A percentile compares a stretch with the other conserved stretches of the same genome.
phyloP scores from a whole-genome alignment of 768 basidiomycete species.

The Leccinum disarticulatum region DNA sequence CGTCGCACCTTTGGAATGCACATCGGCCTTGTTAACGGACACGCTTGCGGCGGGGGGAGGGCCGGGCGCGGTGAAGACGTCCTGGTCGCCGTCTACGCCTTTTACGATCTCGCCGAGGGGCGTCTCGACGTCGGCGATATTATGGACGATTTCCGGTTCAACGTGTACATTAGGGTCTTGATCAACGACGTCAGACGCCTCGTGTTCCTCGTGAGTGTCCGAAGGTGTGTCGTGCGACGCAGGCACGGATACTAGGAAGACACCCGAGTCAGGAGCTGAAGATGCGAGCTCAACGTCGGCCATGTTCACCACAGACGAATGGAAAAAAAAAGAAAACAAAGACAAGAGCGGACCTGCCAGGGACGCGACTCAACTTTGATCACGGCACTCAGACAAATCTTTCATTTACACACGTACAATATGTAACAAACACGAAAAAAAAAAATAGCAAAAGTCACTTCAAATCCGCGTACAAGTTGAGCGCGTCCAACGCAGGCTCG shows the following conservation, averaged over 20 bases:
- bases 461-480: constrained; percentile 63
- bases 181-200: constrained; percentile 37
- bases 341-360: constrained; percentile 2
- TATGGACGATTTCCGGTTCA: constrained; percentile 21
- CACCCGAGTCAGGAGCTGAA: constrained; percentile 20
- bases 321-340: constrained; percentile 12
- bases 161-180: constrained; percentile 24
- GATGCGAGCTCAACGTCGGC: constrained; percentile 33
- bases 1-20: constrained; percentile 28
- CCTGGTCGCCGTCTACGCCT: constrained; percentile 15
- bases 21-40: constrained; percentile 26
- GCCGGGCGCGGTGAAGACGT: constrained; percentile 18
- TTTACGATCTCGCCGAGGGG: constrained; percentile 17
- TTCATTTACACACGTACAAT: constrained; percentile 22
- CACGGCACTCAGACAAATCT: constrained; percentile 9
- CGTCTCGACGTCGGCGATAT: constrained; percentile 15
- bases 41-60: constrained; percentile 18
- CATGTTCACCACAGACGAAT: constrained; percentile 33
- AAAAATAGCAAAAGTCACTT: constrained; percentile 20
- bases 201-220: constrained; percentile 38
- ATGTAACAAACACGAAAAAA: background rate
- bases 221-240: constrained; percentile 21
- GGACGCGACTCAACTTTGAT: constrained; percentile 15
- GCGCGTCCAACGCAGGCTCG: constrained; percentile 74
- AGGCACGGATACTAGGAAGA: constrained; percentile 21